phyloP scores from a whole-genome alignment of 305 asterid genomes.

The Ruellia speciosa region DNA sequence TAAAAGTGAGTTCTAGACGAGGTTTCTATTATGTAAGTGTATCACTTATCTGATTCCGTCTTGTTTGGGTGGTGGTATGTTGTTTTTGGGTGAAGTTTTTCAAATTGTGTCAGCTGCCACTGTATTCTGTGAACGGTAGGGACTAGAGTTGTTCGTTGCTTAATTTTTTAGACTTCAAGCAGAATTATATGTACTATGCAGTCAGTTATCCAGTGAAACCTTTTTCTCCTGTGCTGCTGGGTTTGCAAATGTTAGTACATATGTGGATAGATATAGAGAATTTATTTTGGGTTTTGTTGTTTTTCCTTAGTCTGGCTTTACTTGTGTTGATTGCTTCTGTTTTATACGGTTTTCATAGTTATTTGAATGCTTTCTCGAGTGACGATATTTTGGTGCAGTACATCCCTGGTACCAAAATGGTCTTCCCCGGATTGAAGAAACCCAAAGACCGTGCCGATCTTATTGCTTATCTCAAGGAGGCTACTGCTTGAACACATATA shows the following conservation, averaged over 20 bases:
- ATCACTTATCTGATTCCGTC: too few relatives aligned
- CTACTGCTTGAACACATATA: slow-evolving; percentile 18
- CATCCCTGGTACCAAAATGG: slow-evolving; percentile 29
- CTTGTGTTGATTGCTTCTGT: not conserved
- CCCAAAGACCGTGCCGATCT: slow-evolving; percentile 26
- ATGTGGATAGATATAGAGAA: not conserved
- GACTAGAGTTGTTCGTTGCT: too few relatives aligned
- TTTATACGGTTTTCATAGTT: not conserved
- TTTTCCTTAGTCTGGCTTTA: not conserved
- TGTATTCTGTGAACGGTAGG: too few relatives aligned
- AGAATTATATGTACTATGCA: too few relatives aligned
- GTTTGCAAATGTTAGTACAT: not conserved
- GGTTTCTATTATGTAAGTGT: too few relatives aligned
- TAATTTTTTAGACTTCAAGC: too few relatives aligned
- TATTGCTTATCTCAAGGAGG: slow-evolving; percentile 24
- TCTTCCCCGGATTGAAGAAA: slow-evolving; percentile 26
- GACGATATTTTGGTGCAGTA: slow-evolving; percentile 13
- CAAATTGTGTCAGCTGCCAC: too few relatives aligned
- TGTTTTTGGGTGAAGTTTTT: too few relatives aligned
- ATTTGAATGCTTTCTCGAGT: not conserved
- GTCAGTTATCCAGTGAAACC: too few relatives aligned
- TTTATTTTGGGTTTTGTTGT: not conserved
- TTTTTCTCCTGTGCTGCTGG: not conserved
- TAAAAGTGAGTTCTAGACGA: too few relatives aligned
- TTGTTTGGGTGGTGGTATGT: too few relatives aligned